These are phyloP conservation scores for Sporothrix phasma DNA, from an alignment of 2,329 filamentous ascomycete species.

Conservation along the genomic window DNA sequence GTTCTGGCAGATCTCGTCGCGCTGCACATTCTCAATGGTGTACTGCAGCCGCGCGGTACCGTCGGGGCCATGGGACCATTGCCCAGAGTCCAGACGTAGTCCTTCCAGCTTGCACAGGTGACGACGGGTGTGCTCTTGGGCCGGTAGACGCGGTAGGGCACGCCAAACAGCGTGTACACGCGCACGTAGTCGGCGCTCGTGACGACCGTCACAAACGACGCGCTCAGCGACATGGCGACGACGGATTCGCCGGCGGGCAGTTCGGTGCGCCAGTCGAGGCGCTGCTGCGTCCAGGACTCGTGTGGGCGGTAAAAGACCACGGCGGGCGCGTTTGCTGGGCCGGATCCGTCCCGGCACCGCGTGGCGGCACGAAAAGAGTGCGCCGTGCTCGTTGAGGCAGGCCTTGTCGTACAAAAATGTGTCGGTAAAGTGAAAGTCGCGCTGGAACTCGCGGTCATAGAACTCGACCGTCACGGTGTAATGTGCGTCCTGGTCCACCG, in stretches of 20 bases:
- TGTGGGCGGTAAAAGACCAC: conserved; percentile 94
- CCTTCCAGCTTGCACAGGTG: conserved; percentile 85
- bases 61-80: conserved; percentile 79
- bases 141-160: conserved; percentile 79
- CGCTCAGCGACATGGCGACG: conserved; percentile 79
- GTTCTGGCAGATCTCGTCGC: conserved; percentile 87
- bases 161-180: conserved; percentile 85
- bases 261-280: conserved; percentile 80
- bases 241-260: conserved; percentile 83
- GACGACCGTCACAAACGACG: conserved; percentile 81
- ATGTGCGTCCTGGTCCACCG: conserved; percentile 85
- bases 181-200: conserved; percentile 83
- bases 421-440: conserved; percentile 96
- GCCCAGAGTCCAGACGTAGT: conserved; percentile 93
- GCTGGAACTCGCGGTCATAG: conserved; percentile 84
- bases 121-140: conserved; percentile 87
- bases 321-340: conserved; percentile 52
- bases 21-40: conserved; percentile 88
- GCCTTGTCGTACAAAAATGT: conserved; percentile 94
- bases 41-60: conserved; percentile 73
- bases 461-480: conserved; percentile 96
- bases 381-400: conserved; percentile 75
- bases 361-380: conserved; percentile 72
- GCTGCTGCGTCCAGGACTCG: conserved; percentile 85
- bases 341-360: conserved; percentile 18